These are phyloP conservation scores for Exutisphaerella laricina DNA, from an alignment of 2,329 filamentous ascomycete genomes.

Conservation along the genomic window DNA sequence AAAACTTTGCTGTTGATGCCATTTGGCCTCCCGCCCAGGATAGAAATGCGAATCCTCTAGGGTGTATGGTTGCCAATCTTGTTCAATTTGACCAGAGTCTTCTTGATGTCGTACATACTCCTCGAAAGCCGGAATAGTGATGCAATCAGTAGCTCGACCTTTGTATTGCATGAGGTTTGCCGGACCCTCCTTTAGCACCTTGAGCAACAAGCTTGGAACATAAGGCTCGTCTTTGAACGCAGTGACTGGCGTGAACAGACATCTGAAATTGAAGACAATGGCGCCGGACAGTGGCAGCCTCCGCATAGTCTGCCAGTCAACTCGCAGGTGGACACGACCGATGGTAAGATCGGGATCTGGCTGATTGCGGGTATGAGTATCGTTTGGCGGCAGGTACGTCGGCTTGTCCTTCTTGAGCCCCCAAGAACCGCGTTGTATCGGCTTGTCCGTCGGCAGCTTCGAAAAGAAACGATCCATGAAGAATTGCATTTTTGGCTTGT, in stretches of 20 bases:
- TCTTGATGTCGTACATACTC: slow-evolving; percentile 62
- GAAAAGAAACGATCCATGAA: slow-evolving; percentile 86
- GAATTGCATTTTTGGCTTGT: slow-evolving; percentile 80
- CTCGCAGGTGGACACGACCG: slow-evolving; percentile 62
- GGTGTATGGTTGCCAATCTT: slow-evolving; percentile 62
- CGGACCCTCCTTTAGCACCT: slow-evolving; percentile 67
- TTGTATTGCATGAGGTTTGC: slow-evolving; percentile 71
- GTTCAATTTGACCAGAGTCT: slow-evolving; percentile 53
- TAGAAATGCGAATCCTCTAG: slow-evolving; percentile 72
- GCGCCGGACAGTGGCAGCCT: slow-evolving; percentile 69
- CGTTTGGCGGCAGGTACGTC: slow-evolving; percentile 66
- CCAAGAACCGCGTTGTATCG: slow-evolving; percentile 83
- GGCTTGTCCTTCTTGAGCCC: slow-evolving; percentile 70
- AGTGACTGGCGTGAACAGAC: slow-evolving; percentile 67
- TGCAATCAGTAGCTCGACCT: slow-evolving; percentile 69
- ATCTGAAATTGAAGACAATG: slow-evolving; percentile 85
- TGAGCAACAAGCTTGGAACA: slow-evolving; percentile 62
- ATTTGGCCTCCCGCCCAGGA: slow-evolving; percentile 69
- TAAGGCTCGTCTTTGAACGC: slow-evolving; percentile 68
- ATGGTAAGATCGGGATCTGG: slow-evolving; percentile 55
- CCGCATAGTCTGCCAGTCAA: slow-evolving; percentile 84
- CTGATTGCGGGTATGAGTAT: slow-evolving; percentile 57
- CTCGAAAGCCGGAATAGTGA: slow-evolving; percentile 60
- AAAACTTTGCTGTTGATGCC: slow-evolving; percentile 61
- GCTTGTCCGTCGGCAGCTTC: slow-evolving; percentile 65